Evolutionary conservation across 139 green algal genomes (phyloP), one percentile per base, ranked within the genome.

Genomic region (Picochlorum sp.): DNA sequence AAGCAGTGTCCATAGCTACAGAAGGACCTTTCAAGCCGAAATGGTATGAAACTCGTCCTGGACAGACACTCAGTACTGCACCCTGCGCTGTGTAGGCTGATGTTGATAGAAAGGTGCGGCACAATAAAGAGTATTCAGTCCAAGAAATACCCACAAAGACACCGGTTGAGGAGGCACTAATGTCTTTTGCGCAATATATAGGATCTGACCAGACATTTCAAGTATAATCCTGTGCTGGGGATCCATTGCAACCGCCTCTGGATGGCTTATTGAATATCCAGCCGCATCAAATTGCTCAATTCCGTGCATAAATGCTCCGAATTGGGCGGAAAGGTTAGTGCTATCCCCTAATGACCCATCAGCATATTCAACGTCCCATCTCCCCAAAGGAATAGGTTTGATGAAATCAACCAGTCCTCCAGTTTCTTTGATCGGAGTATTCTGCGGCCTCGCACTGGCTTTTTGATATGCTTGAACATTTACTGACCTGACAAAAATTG

Each of bases 161-260:
- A 44, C 64, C 68, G 9, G 66, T 69, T 11, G 41, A 26, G 2
- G 30, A 32, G 4, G 23, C 45, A 2, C 49, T 44, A 30, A 65
- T 52, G n/a, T 61, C 58, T 13, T 32, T 3, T 3, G 32, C 5
- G 3, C 24, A 26, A 13, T 51, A 1, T 18, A 28, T 45, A 82
- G 51, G 4, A 65, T 63, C 41, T 75, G 62, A 26, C 62, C 41
- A 4, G 69, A 54, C 4, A 65, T 72, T 55, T 89, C 84, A 24
- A 94, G 60, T 49, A 94, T 73, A 61, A 95, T 67, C 45, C 87
- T 75, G 70, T 95, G 88, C 69, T 95, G 88, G 1, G 88, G 84
- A 70, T 95, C 88, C 70, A 92, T 82, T 24, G 79, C 59, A 1
- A 61, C 24, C 0, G 66, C 84, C 65, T 93, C 84, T 3, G 76